Evolutionary conservation across 2,329 filamentous ascomycete genomes (phyloP).

Genomic region (Chaetomium olivaceum): DNA sequence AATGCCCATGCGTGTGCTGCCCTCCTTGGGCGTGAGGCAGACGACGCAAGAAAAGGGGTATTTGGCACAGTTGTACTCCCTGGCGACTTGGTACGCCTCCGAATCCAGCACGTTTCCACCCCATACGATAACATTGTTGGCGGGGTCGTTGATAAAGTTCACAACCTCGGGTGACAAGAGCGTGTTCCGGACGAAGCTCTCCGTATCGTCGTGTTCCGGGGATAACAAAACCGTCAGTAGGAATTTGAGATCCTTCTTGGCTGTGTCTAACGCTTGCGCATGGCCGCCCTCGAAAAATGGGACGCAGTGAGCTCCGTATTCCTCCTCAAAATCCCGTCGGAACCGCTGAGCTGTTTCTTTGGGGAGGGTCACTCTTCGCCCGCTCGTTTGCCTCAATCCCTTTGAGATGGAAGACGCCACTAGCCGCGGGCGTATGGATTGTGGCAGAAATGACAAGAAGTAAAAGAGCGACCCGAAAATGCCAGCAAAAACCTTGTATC

Average conservation of each 20-base stretch:
- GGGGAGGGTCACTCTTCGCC: constrained; percentile 75
- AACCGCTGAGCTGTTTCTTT: constrained; percentile 87
- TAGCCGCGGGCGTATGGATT: constrained; percentile 56
- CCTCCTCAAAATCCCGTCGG: constrained; percentile 90
- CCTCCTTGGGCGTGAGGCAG: constrained; percentile 82
- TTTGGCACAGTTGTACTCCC: constrained; percentile 83
- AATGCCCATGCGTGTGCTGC: constrained; percentile 86
- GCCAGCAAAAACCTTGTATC: constrained; percentile 70
- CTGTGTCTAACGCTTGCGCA: constrained; percentile 84
- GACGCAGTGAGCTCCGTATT: constrained; percentile 72
- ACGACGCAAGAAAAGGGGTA: constrained; percentile 88
- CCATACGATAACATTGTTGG: constrained; percentile 85
- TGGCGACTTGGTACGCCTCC: constrained; percentile 91
- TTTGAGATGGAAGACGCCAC: constrained; percentile 55
- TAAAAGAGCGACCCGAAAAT: constrained; percentile 73
- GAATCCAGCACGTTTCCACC: constrained; percentile 89
- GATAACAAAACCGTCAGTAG: constrained; percentile 85
- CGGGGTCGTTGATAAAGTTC: constrained; percentile 70
- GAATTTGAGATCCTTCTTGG: constrained; percentile 89
- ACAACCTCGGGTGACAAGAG: constrained; percentile 74
- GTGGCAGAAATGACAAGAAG: constrained; percentile 78
- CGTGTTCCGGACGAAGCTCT: constrained; percentile 77
- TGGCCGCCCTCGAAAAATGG: constrained; percentile 87
- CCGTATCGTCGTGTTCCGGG: constrained; percentile 91
- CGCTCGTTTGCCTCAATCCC: constrained; percentile 61